Base-by-base conservation (phyloP, 1,284 basidiomycete species). In the Ceratobasidium sp. region DNA sequence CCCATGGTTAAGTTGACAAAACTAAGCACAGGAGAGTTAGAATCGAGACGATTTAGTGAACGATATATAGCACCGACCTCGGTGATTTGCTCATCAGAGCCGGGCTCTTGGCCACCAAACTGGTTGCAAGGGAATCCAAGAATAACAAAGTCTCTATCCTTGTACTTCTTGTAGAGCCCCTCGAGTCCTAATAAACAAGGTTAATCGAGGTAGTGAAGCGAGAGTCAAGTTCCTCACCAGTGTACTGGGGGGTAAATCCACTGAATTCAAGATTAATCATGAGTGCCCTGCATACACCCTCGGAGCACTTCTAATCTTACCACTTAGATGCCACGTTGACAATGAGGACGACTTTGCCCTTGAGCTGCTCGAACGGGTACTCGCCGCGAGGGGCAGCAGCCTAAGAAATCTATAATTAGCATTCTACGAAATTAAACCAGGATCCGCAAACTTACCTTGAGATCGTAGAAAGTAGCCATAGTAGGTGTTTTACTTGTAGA, bases 101-200 rank as follows among this genome's bases (percentile, higher is more conserved):
- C 90, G 0, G 93, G 93, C 80, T 95, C 93, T 83, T 95, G 74
- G 1, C 74, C 80, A 56, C 81, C 82, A 79, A 85, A 84, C 85
- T 96, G 95, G 82, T 97, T 97, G 85, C 91, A 96, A 41, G 95
- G 95, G 86, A 97, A 97, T 1, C 96, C 95, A 74, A 97, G 86
- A 79, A 97, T 89, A 75, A 91, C 86, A 71, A 97, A 87, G 19
- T 87, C 93, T 75, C 88, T 86, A 74, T 91, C 90, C 79, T 92
- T 91, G 85, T 96, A 91, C 82, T 95, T 94, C 78, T 96, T 90
- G 82, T 96, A 90, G 45, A 98, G 84, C 7, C 85, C 85, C 83
- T 98, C 93, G 24, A 98, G 88, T 77, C 93, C 92, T 89, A 73
- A 47, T 33, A 56, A 41, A 62, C 31, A 15, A 15, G 6, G 4